A percentile compares a stretch with the other conserved stretches of the same genome.
Evolutionary conservation across 2,329 filamentous ascomycete species (phyloP).

Genomic region (Diaporthe citrichinensis): DNA sequence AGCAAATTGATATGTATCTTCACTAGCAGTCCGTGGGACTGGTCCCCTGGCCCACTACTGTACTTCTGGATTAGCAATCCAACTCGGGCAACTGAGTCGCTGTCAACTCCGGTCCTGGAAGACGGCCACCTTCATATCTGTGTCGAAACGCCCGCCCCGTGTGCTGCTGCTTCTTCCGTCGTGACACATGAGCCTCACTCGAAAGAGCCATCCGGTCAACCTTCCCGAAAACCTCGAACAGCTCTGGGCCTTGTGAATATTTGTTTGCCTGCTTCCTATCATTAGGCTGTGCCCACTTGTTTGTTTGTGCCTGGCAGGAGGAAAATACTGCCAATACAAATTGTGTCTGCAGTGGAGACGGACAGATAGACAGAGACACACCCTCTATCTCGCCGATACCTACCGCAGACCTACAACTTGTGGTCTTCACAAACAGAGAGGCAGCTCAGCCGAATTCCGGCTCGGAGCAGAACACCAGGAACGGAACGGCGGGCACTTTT

Average conservation of each 20-base stretch:
- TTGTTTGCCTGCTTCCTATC: neutral
- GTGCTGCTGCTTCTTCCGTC: neutral
- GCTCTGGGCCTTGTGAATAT: neutral
- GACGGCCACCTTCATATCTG: neutral
- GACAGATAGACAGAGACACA: too few species aligned
- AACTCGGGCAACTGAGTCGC: neutral
- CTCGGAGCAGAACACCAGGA: constrained; percentile 4
- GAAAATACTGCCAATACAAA: neutral
- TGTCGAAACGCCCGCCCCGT: constrained; percentile 4
- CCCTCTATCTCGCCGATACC: neutral
- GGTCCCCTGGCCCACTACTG: constrained; percentile 2
- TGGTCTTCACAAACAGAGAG: neutral
- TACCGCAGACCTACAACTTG: neutral
- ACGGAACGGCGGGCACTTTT: neutral
- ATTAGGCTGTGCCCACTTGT: neutral
- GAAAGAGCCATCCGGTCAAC: neutral
- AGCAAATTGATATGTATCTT: neutral
- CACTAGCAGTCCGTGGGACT: neutral
- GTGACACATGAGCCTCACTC: neutral
- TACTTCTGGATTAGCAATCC: constrained; percentile 18
- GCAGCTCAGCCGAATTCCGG: constrained; percentile 4
- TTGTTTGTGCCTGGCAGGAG: neutral
- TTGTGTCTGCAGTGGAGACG: constrained; percentile 4
- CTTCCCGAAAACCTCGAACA: neutral
- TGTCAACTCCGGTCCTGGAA: neutral